Conservation (phyloP, 345 rosid species). For the Eucalyptus melliodora region DNA sequence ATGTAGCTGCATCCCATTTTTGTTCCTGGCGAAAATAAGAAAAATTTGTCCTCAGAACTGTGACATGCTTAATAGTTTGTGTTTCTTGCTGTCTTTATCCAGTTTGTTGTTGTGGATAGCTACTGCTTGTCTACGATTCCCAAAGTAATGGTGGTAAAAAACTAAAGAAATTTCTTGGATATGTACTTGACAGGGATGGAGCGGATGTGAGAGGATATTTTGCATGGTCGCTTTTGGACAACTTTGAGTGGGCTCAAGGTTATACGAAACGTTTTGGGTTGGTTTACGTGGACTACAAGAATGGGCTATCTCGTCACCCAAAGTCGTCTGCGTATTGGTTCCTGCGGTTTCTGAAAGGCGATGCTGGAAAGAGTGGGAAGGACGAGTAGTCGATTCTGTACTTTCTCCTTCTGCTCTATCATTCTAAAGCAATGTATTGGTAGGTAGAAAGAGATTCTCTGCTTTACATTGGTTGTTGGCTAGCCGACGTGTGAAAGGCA, state of each 20-base stretch:
- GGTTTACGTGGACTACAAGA: constrained; percentile 78
- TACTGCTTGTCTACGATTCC: not conserved
- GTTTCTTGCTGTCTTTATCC: not conserved
- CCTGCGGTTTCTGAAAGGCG: constrained; percentile 53
- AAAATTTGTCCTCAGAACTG: not conserved
- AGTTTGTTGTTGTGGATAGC: not conserved
- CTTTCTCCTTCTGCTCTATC: not conserved
- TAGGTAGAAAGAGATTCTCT: not conserved
- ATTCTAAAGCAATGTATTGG: not conserved
- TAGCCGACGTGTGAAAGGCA: not conserved
- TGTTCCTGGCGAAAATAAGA: not conserved
- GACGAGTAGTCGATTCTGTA: constrained; percentile 5
- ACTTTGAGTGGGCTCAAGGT: constrained; percentile 93
- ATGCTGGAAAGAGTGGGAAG: constrained; percentile 26
- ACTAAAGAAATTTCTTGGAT: not conserved
- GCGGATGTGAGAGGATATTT: constrained; percentile 84
- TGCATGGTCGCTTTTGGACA: constrained; percentile 90
- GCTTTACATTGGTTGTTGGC: not conserved
- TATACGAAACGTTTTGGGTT: constrained; percentile 85
- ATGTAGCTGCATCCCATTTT: not conserved
- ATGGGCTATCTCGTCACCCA: constrained; percentile 65
- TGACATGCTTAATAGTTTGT: not conserved
- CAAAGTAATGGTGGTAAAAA: not conserved
- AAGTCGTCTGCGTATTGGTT: constrained; percentile 94
- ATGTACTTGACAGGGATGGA: constrained; percentile 49